A percentile compares a stretch with the other conserved stretches of the same genome.
These are phyloP conservation scores for Marchantia paleacea DNA, from an alignment of 225 moss, liverwort and hornwort genomes.

Conservation along the genomic window DNA sequence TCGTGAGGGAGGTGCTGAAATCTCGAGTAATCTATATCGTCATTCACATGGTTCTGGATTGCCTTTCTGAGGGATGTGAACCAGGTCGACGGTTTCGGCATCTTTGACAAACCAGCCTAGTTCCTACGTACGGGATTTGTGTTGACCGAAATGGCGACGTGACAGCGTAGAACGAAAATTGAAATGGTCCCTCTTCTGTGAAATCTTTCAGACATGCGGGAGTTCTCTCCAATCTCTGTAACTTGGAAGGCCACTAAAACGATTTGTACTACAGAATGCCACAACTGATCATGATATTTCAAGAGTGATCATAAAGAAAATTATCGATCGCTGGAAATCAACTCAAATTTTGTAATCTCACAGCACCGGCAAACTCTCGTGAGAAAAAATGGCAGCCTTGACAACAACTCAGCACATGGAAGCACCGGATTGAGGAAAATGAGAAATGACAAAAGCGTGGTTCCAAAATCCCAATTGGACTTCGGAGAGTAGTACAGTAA, in stretches of 20 bases:
- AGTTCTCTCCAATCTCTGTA: background rate
- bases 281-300: background rate
- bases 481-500: background rate
- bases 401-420: background rate
- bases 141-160: background rate
- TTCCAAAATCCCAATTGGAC: background rate
- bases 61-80: constrained; percentile 18
- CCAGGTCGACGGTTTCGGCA: constrained; percentile 14
- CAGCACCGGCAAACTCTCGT: background rate
- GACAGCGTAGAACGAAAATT: background rate
- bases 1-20: constrained; percentile 21
- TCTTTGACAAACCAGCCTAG: background rate
- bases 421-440: background rate
- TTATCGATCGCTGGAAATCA: background rate
- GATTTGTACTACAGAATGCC: background rate
- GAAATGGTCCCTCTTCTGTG: background rate
- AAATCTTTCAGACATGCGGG: background rate
- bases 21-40: constrained; percentile 12
- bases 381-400: background rate
- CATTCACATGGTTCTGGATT: constrained; percentile 17
- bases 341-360: background rate
- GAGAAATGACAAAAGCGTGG: background rate
- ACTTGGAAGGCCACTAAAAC: background rate
- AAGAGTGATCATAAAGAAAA: no score
- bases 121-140: background rate